Evolutionary conservation across 2,329 filamentous ascomycete species (phyloP), one percentile per base, ranked within the genome.

Genomic region (Aureobasidium sp.): DNA sequence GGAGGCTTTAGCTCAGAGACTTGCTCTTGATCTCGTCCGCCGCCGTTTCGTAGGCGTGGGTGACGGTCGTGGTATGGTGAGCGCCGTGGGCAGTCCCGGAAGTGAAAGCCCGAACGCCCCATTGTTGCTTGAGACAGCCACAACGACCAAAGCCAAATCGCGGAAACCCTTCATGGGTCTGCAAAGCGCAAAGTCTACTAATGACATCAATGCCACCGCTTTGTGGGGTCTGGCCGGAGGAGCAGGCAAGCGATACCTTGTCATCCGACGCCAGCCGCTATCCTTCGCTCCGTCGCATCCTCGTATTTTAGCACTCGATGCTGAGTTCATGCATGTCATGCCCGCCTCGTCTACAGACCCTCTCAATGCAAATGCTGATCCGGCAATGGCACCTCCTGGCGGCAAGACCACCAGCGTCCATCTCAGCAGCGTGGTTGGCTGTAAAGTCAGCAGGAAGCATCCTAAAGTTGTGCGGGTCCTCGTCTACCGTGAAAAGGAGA

Each of bases 241-340:
- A 30, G 58, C 62, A 17, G 66, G 66, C 24, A 85, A 87, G 63
- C 85, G 84, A 61, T 93, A 89, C 69, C 83, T 81, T 11, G 88
- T 94, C 14, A 86, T 85, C 73, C 82, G 88, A 58, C 88, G 90
- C 68, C 86, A 90, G 68, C 84, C 86, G 7, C 88, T 93, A 79
- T 83, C 86, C 21, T 85, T 93, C 61, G 83, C 87, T 37, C 83
- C 81, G 3, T 79, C 85, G 63, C 86, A 87, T 56, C 85, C 90
- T 61, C 81, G 86, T 55, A 80, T 88, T 8, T 73, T 93, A 37
- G 83, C 86, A 41, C 88, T 94, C 59, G 88, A 91, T 61, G 86
- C 86, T 56, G 88, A 94, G 66, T 93, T 90, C 66, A 81, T 94
- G 57, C 87, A 91, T 68, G 89, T 94, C 61, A 85, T 89, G 78